A percentile compares a stretch with the other conserved stretches of the same genome.
These are phyloP conservation scores for Hemileccinum impolitum DNA, from an alignment of 768 basidiomycete genomes.

Conservation along the genomic window DNA sequence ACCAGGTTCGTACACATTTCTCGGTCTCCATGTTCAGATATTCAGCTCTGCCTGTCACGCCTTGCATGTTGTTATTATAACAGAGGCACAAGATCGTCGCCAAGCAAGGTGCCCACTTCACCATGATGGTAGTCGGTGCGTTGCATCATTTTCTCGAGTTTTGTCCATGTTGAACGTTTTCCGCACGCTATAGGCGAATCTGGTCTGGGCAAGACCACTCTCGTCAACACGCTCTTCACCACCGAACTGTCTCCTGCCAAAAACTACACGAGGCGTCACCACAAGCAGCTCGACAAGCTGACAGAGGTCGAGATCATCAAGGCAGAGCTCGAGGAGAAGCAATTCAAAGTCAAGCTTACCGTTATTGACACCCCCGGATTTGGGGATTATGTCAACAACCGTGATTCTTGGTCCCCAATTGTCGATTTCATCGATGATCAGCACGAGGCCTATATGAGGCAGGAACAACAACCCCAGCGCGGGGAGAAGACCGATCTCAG, in stretches of 20 bases:
- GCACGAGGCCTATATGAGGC: constrained; percentile 93
- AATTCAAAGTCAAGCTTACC: constrained; percentile 98
- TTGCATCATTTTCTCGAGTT: neutral
- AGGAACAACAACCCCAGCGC: constrained; percentile 98
- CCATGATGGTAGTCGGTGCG: constrained; percentile 96
- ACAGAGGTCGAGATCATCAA: constrained; percentile 99
- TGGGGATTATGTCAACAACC: constrained; percentile 99
- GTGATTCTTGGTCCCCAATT: constrained; percentile 97
- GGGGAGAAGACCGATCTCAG: constrained; percentile 91
- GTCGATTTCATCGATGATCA: constrained; percentile 98
- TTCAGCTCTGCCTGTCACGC: neutral
- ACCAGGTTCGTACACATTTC: constrained; percentile 67
- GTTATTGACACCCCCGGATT: constrained; percentile 99
- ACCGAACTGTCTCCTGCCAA: constrained; percentile 91
- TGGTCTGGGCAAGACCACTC: constrained; percentile 93
- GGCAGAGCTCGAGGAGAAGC: constrained; percentile 97
- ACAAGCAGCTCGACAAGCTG: constrained; percentile 97
- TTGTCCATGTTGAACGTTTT: neutral
- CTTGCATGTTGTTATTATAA: constrained; percentile 7
- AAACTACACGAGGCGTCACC: constrained; percentile 84
- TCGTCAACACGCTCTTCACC: constrained; percentile 98
- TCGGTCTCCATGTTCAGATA: neutral
- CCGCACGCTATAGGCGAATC: constrained; percentile 69
- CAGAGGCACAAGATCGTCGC: constrained; percentile 99
- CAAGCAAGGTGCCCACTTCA: constrained; percentile 96